Evolutionary conservation across 176 grass and related monocot species (phyloP).

Genomic region (Oryza australiensis): DNA sequence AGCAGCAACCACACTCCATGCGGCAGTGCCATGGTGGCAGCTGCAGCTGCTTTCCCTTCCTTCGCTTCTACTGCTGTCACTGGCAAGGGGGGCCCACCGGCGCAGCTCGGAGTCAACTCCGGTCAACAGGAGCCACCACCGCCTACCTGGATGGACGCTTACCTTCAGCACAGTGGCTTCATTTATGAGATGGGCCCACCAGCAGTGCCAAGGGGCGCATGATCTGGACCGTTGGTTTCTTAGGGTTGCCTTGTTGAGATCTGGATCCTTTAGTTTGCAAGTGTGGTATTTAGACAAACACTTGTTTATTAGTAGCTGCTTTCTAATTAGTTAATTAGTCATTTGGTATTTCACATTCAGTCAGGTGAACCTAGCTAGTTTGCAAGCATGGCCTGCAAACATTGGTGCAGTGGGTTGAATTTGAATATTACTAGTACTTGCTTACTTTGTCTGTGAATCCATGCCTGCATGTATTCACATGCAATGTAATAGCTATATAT

Average conservation of each 20-base stretch:
- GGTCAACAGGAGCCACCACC: slow-evolving; percentile 47
- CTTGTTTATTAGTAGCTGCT: slow-evolving; percentile 30
- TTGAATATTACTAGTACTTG: not conserved
- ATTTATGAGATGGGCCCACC: slow-evolving; percentile 57
- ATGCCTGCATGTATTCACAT: slow-evolving; percentile 5
- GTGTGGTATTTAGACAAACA: slow-evolving; percentile 41
- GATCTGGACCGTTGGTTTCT: slow-evolving; percentile 53
- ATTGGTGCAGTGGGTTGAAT: slow-evolving; percentile 31
- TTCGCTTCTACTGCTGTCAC: slow-evolving; percentile 24
- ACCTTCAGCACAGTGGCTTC: slow-evolving; percentile 55
- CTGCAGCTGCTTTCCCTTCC: slow-evolving; percentile 39
- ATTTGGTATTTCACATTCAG: not conserved
- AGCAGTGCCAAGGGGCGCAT: slow-evolving; percentile 41
- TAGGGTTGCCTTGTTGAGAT: slow-evolving; percentile 15
- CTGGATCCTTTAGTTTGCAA: slow-evolving; percentile 1
- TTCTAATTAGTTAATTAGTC: not conserved
- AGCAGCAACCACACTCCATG: not conserved
- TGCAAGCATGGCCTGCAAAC: slow-evolving; percentile 7
- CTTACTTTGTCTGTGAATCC: slow-evolving; percentile 11
- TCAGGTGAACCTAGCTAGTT: not conserved
- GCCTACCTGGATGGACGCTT: slow-evolving; percentile 64
- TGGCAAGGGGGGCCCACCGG: slow-evolving; percentile 4
- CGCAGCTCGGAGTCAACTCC: slow-evolving; percentile 48
- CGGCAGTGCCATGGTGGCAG: not conserved
- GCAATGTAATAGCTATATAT: slow-evolving; percentile 31